A percentile compares a stretch with the other conserved stretches of the same genome.
phyloP scores from a whole-genome alignment of 208 protist species.

The Porcisia deanei region DNA sequence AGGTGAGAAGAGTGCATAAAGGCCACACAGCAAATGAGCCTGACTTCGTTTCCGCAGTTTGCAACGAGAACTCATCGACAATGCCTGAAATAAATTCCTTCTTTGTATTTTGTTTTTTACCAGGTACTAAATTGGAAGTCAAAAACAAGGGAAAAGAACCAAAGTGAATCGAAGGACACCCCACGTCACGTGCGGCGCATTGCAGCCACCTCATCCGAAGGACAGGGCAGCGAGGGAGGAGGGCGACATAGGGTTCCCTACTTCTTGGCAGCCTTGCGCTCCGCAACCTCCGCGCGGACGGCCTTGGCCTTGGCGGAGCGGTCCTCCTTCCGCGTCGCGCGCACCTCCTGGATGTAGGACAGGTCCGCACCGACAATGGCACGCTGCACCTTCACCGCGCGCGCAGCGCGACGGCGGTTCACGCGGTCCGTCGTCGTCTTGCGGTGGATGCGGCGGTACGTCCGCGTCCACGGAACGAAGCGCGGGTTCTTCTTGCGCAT shows the following conservation, averaged over 20 bases:
- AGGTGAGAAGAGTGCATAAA: not conserved
- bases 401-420: constrained; percentile 76
- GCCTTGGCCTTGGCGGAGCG: constrained; percentile 90
- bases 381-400: constrained; percentile 73
- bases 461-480: constrained; percentile 92
- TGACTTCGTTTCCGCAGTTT: not conserved
- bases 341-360: constrained; percentile 89
- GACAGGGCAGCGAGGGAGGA: too few species aligned
- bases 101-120: too few species aligned
- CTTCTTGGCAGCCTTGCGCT: constrained; percentile 93
- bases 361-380: constrained; percentile 89
- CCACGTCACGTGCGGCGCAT: too few species aligned
- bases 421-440: constrained; percentile 90
- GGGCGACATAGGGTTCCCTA: constrained; percentile 17
- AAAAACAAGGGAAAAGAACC: too few species aligned
- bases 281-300: constrained; percentile 85
- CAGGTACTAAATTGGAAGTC: too few species aligned
- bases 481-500: constrained; percentile 95
- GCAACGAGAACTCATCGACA: not conserved
- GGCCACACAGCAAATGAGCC: not conserved
- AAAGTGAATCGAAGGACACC: too few species aligned
- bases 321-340: constrained; percentile 77
- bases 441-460: constrained; percentile 93
- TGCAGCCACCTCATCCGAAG: too few species aligned
- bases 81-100: too few species aligned